A percentile compares a stretch with the other conserved stretches of the same genome.
These are phyloP conservation scores for Plectranthus barbatus DNA, from an alignment of 257 asterid species.

Conservation along the genomic window DNA sequence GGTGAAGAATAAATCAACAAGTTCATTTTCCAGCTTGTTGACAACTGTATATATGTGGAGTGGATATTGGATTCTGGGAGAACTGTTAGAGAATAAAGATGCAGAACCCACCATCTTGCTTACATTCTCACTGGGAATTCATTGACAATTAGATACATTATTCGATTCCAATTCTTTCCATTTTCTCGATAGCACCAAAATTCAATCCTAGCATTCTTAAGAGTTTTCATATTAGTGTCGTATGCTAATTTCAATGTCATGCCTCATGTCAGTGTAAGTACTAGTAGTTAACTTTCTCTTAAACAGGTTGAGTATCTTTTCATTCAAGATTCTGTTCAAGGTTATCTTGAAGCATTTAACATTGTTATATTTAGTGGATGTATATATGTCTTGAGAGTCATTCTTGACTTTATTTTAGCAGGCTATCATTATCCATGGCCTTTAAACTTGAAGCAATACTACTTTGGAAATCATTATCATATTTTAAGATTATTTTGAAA, in stretches of 20 bases:
- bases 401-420: neutral
- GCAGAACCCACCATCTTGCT: too few species aligned
- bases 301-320: neutral
- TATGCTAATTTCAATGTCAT: neutral
- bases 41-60: too few species aligned
- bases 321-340: neutral
- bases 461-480: neutral
- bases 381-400: neutral
- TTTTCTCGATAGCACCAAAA: neutral
- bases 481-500: neutral
- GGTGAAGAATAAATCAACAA: too few species aligned
- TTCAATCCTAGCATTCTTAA: neutral
- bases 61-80: too few species aligned
- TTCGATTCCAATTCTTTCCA: neutral
- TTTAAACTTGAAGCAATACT: neutral
- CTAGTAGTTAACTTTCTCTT: neutral
- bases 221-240: neutral
- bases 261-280: neutral
- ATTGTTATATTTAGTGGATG: neutral
- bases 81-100: too few species aligned
- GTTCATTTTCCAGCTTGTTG: too few species aligned
- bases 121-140: too few species aligned
- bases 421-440: slow-evolving; percentile 2
- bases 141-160: too few species aligned
- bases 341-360: too few species aligned